Percentiles rank a stretch among this genome's conserved stretches.
Evolutionary conservation across 2,329 filamentous ascomycete genomes (phyloP).

Genomic region (Fusarium praegraminearum): DNA sequence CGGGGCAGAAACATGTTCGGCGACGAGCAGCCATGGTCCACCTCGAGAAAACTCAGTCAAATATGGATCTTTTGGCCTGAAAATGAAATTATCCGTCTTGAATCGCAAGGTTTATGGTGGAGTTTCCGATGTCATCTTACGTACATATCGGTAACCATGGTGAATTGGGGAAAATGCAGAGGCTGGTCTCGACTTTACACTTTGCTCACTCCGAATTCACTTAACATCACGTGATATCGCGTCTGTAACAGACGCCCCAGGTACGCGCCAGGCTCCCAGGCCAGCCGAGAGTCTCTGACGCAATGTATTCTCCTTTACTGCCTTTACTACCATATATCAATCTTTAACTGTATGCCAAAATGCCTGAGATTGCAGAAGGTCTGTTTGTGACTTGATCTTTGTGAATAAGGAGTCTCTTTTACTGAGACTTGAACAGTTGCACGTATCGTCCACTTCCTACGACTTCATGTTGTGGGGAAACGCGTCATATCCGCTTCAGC

Average conservation of each 20-base stretch:
- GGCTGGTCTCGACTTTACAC: not conserved
- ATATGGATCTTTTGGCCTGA: slow-evolving; percentile 13
- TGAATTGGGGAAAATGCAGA: not conserved
- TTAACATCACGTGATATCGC: slow-evolving; percentile 44
- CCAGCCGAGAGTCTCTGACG: slow-evolving; percentile 22
- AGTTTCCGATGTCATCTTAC: not conserved
- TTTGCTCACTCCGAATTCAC: not conserved
- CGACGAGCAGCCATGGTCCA: slow-evolving; percentile 30
- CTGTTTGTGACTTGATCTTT: slow-evolving; percentile 23
- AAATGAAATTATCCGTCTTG: slow-evolving; percentile 7
- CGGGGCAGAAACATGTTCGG: slow-evolving; percentile 27
- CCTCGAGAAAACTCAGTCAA: slow-evolving; percentile 25
- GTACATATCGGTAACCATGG: not conserved
- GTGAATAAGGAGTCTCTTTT: not conserved
- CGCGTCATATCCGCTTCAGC: slow-evolving; percentile 77
- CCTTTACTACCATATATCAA: not conserved
- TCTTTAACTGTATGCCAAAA: slow-evolving; percentile 47
- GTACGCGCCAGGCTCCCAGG: slow-evolving; percentile 22
- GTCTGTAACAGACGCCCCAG: not conserved
- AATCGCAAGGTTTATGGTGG: slow-evolving; percentile 7
- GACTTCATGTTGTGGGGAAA: slow-evolving; percentile 85
- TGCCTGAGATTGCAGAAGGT: slow-evolving; percentile 75
- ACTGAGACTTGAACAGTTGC: slow-evolving; percentile 67
- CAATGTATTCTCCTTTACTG: slow-evolving; percentile 8
- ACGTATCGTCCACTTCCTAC: slow-evolving; percentile 86